Evolutionary conservation across 257 asterid species (phyloP).

Genomic region (Mitragyna speciosa): DNA sequence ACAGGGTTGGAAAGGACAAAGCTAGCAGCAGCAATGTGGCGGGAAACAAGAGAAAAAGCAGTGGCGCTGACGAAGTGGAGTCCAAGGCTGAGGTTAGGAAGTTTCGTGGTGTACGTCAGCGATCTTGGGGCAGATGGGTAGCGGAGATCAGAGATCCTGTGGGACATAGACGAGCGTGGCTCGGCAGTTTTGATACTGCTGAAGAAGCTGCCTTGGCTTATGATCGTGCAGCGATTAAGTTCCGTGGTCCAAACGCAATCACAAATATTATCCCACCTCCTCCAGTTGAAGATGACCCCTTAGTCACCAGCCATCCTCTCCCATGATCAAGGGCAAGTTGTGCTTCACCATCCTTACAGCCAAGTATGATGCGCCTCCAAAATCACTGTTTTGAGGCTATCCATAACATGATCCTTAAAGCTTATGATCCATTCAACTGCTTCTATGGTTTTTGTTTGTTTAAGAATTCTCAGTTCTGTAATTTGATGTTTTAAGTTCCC

Average conservation of each 20-base stretch:
- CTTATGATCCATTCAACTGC: constrained; percentile 21
- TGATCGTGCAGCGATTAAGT: constrained; percentile 19
- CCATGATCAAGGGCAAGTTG: neutral
- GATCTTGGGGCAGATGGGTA: constrained; percentile 35
- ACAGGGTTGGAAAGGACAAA: neutral
- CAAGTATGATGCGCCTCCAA: neutral
- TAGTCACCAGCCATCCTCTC: neutral
- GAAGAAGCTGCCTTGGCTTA: constrained; percentile 36
- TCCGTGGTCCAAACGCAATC: constrained; percentile 12
- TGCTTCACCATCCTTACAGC: neutral
- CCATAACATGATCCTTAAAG: neutral
- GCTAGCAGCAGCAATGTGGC: too few relatives aligned
- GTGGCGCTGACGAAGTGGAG: neutral
- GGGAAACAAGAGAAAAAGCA: neutral
- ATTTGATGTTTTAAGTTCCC: neutral
- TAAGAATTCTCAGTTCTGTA: too few relatives aligned
- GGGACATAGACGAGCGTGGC: constrained; percentile 24
- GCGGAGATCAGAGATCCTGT: constrained; percentile 34
- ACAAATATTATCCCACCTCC: constrained; percentile 8
- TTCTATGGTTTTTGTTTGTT: neutral
- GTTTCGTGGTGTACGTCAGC: constrained; percentile 29
- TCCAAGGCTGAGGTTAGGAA: neutral
- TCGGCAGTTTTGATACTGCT: constrained; percentile 28
- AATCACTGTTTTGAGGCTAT: constrained; percentile 20
- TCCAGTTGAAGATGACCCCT: neutral